Percentiles rank a stretch among this genome's conserved stretches.
These are phyloP conservation scores for Nadsonia commutata DNA, from an alignment of 1,139 yeast genomes.

Conservation along the genomic window DNA sequence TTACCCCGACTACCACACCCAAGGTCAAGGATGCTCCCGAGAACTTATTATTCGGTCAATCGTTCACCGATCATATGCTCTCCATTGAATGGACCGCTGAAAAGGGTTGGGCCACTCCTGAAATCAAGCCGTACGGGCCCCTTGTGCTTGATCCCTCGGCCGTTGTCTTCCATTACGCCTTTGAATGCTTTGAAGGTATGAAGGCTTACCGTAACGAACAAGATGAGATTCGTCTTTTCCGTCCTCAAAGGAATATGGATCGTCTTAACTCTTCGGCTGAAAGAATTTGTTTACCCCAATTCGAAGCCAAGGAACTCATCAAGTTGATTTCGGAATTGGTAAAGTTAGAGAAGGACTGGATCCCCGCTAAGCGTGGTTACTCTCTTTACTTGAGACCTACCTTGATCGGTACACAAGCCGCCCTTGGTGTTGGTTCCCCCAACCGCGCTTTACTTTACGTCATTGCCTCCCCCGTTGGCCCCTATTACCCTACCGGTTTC, in stretches of 20 bases:
- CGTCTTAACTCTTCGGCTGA: conserved; percentile 82
- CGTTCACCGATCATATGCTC: conserved; percentile 84
- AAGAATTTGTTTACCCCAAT: conserved; percentile 75
- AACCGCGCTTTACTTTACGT: conserved; percentile 66
- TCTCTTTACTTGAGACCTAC: conserved; percentile 91
- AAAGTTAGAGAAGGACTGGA: conserved; percentile 54
- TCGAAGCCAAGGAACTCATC: conserved; percentile 63
- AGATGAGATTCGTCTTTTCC: conserved; percentile 64
- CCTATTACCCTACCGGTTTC: conserved; percentile 76
- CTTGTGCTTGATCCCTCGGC: conserved; percentile 72
- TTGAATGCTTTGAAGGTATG: conserved; percentile 91
- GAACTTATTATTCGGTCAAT: conserved; percentile 67
- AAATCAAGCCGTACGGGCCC: conserved; percentile 71
- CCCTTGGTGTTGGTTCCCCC: conserved; percentile 75
- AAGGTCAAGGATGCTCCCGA: conserved; percentile 58
- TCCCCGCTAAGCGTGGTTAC: conserved; percentile 77
- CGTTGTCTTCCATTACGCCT: conserved; percentile 84
- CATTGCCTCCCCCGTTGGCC: conserved; percentile 93
- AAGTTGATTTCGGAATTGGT: conserved; percentile 64
- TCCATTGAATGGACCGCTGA: conserved; percentile 68
- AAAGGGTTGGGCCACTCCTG: conserved; percentile 77
- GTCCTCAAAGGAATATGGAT: conserved; percentile 82
- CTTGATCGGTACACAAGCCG: conserved; percentile 77
- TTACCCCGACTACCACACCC: conserved; percentile 45
- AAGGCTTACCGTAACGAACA: conserved; percentile 64